Evolutionary conservation across 163 green algal genomes (phyloP), one percentile per base, ranked within the genome.

Genomic region (Chloroidium sp.): DNA sequence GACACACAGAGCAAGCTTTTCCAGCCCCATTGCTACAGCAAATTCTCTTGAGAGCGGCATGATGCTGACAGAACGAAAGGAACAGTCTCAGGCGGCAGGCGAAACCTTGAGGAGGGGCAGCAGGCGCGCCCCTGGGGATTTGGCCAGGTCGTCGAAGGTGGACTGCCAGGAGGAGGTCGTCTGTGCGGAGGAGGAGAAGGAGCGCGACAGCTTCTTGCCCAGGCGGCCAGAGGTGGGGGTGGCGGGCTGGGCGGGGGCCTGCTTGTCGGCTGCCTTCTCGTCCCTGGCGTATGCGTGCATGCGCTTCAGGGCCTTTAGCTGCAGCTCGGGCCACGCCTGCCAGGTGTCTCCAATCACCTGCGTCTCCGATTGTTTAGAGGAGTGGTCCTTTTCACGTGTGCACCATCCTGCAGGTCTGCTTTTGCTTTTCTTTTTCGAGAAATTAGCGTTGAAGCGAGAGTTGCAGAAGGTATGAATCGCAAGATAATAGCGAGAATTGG

Each of bases 311-410:
- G 79, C 79, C 62, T 69, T n/a, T 36, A 79, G 36, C 57, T 76
- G 64, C 4, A 83, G 59, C 74, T 83, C 79, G 1, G 79, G 79
- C 4, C 10, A 76, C 10, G 58, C 69, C 1, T 83, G 74, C 79
- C 79, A 83, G 2, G 79, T 83, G 1, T 83, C 79, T 2, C 79
- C 79, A 0, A 83, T 67, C 58, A 59, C 79, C 79, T 83, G 79
- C 79, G 58, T 3, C 75, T 3, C 6, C 14, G 59, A 36, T 4
- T 3, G 6, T 58, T 59, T 8, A 77, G 36, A 8, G 14, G 6
- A 62, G n/a, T 77, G 6, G 14, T 4, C 74, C 10, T n/a, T 59
- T 6, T 4, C 36, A 13, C 68, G 68, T 74, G 13, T 10, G 68
- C 68, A 74, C 68, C 68, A 74, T 10, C 68, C 10, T 74, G 68